Evolutionary conservation across 805 yeast species (phyloP), one percentile per base, ranked within the genome.

Genomic region (Candida bentonensis): DNA sequence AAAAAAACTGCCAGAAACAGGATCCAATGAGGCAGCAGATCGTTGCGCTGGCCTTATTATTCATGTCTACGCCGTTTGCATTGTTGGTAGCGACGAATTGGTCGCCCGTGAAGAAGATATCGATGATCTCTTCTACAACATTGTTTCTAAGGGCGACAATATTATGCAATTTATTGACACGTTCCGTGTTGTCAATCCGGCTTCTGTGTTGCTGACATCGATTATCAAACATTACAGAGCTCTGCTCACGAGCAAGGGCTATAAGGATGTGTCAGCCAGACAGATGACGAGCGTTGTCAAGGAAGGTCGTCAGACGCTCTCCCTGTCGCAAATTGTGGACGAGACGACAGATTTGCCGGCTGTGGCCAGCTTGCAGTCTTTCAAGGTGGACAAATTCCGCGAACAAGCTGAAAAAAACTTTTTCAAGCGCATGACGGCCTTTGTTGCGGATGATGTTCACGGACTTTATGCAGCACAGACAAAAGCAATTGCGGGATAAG

Each of bases 111-210:
- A 55, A 21, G 53, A 55, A 23, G 57, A 62, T 51, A 49, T 52
- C 44, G 60, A 57, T 30, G 60, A 59, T 36, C 48, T 66, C 30
- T 49, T 64, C 40, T 57, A 58, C 48, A 54, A 51, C 45, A 43
- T 61, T 1, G 49, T 63, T 7, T 56, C 52, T 20, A 47, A 51
- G 4, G 47, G 57, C 13, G 55, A 51, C 22, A 48, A 58, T 15
- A 28, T 65, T 15, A 39, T 23, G 1, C 48, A 53, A 41, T 33
- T 26, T 11, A 13, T 25, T 30, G 21, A 20, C 44, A 21, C 17
- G 25, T 7, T 27, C 26, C 17, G 21, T 9, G 41, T 44, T 34
- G 39, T 47, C 3, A 21, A 44, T 17, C 39, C 40, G n/a, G 43
- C 53, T 2, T 22, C 52, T 13, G 46, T 39, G 22, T 44, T 55